Evolutionary conservation across 306 rosid species (phyloP).

Genomic region (Lathyrus aphaca): DNA sequence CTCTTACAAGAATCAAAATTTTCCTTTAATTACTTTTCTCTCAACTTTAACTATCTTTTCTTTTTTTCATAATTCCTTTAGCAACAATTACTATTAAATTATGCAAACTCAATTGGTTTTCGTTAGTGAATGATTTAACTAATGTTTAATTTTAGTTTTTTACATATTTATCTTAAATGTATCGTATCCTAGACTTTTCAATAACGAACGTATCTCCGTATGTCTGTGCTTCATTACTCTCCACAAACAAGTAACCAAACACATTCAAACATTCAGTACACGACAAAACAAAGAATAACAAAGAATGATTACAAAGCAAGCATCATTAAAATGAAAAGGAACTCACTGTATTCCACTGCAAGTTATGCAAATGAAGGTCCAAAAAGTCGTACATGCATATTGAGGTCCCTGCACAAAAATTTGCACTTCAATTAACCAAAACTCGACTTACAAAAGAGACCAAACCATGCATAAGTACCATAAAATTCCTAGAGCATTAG

Average conservation of each 20-base stretch:
- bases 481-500: slow-evolving; percentile 5
- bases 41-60: no score
- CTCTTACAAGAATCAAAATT: no score
- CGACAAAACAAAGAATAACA: slow-evolving; percentile 2
- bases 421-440: background rate
- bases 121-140: no score
- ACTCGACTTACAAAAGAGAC: slow-evolving; percentile 14
- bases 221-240: no score
- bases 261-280: slow-evolving; percentile 14
- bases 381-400: slow-evolving; percentile 76
- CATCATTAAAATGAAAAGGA: slow-evolving; percentile 13
- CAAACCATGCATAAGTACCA: slow-evolving; percentile 1
- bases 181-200: no score
- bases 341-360: slow-evolving; percentile 97
- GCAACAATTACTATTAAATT: no score
- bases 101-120: no score
- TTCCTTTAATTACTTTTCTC: no score
- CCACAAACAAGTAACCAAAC: background rate
- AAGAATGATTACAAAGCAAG: slow-evolving; percentile 2
- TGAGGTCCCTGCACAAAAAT: slow-evolving; percentile 77
- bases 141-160: no score
- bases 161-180: no score
- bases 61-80: no score
- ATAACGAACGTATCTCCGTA: no score
- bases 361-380: slow-evolving; percentile 75